Conservation (phyloP, 805 yeast species). For the Lipomyces spencermartinsiae region DNA sequence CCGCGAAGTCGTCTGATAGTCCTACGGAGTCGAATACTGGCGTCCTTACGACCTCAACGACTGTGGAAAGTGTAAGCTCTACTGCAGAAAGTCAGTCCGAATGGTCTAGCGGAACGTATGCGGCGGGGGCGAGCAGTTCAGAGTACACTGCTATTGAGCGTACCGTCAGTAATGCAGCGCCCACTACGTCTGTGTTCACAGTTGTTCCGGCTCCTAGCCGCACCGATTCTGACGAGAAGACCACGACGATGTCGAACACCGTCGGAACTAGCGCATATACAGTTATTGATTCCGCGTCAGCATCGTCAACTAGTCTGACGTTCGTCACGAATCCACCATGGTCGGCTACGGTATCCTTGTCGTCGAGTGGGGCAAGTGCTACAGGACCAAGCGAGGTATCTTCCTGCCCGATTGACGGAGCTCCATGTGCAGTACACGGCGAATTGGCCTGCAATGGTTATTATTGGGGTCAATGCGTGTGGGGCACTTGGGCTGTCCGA, state of each 20-base stretch:
- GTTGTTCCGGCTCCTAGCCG: not conserved
- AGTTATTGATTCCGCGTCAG: not conserved
- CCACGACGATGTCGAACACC: conserved; percentile 7
- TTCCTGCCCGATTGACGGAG: conserved; percentile 37
- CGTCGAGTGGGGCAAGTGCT: conserved; percentile 6
- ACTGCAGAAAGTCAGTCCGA: not conserved
- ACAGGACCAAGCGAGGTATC: conserved; percentile 11
- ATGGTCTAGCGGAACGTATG: not conserved
- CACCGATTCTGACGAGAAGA: conserved; percentile 6
- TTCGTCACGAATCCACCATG: conserved; percentile 19
- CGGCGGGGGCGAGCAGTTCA: not conserved
- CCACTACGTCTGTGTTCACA: not conserved
- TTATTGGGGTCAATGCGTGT: conserved; percentile 42
- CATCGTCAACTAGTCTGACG: conserved; percentile 6
- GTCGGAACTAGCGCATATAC: conserved; percentile 9
- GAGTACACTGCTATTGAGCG: not conserved
- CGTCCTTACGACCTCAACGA: not conserved
- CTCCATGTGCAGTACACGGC: conserved; percentile 42
- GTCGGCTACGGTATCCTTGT: conserved; percentile 14
- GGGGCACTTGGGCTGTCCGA: conserved; percentile 44
- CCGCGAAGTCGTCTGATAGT: not conserved
- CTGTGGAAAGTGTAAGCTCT: not conserved
- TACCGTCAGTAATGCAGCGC: not conserved
- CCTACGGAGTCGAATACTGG: not conserved
- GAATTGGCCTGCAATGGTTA: conserved; percentile 42